Evolutionary conservation across 202 grass and related monocot genomes (phyloP).

Genomic region (Saccharum hybrid): DNA sequence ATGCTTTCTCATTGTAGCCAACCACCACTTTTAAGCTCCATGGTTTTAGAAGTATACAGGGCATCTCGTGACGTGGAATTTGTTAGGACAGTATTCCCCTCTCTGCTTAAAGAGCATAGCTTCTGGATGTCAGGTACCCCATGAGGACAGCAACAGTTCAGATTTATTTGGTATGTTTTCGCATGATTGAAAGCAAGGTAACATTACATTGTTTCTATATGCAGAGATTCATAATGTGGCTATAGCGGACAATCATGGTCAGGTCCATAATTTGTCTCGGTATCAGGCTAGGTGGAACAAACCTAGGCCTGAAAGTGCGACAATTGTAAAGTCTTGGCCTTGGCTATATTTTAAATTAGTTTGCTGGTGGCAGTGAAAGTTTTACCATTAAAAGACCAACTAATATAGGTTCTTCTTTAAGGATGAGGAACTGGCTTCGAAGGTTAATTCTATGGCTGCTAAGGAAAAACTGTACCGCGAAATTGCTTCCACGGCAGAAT

Average conservation of each 20-base stretch:
- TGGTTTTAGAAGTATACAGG: slow-evolving; percentile 77
- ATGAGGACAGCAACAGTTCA: not conserved
- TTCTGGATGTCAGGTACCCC: slow-evolving; percentile 92
- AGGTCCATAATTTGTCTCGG: slow-evolving; percentile 61
- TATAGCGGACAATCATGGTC: slow-evolving; percentile 63
- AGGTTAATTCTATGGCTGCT: slow-evolving; percentile 51
- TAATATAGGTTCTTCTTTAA: slow-evolving; percentile 41
- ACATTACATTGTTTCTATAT: slow-evolving; percentile 34
- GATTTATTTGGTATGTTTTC: slow-evolving; percentile 32
- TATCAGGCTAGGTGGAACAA: slow-evolving; percentile 91
- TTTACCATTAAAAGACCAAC: slow-evolving; percentile 26
- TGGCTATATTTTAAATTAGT: not conserved
- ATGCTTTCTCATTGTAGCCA: slow-evolving; percentile 56
- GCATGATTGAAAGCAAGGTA: slow-evolving; percentile 9
- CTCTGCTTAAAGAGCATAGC: slow-evolving; percentile 81
- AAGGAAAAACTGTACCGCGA: slow-evolving; percentile 77
- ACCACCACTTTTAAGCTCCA: slow-evolving; percentile 89
- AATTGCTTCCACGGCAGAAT: slow-evolving; percentile 88
- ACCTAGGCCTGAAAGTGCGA: slow-evolving; percentile 94
- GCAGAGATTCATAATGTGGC: slow-evolving; percentile 81
- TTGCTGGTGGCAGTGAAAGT: not conserved
- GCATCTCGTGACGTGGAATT: slow-evolving; percentile 71
- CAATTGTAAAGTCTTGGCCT: slow-evolving; percentile 52
- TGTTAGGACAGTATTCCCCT: slow-evolving; percentile 58
- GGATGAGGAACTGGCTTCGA: slow-evolving; percentile 74